Evolutionary conservation across 2,329 filamentous ascomycete genomes (phyloP), one percentile per base, ranked within the genome.

Genomic region (Trichophyton mentagrophytes): DNA sequence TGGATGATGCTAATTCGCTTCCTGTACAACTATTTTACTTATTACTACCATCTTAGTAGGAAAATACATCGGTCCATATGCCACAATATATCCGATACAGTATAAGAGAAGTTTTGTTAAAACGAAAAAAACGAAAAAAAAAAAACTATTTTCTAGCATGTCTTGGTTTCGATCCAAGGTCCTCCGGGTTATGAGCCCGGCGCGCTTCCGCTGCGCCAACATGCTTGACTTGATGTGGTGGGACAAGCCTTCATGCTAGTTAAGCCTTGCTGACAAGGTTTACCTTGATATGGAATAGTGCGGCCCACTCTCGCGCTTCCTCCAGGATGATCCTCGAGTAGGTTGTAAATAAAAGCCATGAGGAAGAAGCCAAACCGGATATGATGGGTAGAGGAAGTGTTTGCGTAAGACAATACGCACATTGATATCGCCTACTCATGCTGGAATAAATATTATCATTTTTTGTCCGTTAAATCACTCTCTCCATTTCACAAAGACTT

Each of bases 401-500:
- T 30, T 30, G 27, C 1, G 27, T 7, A 30, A 30, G 27, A 30
- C 27, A 2, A 6, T 30, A 30, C 7, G 27, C 6, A 38, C 11
- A 13, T 38, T 38, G 11, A 13, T 38, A 4, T 9, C 33, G 3
- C 11, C 9, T 38, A 13, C 8, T 13, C 2, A 38, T 13, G 3
- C 9, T 38, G 11, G 9, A 44, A 17, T 44, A n/a, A 17, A 6
- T 17, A n/a, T 3, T 44, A n/a, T 44, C 3, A 15, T 17, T n/a
- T n/a, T 30, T 2, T 7, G 27, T 30, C 27, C 0, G 1, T 30
- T 17, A 20, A 2, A 5, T 74, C 65, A 79, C 70, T 89, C 84
- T 71, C 88, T 84, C 88, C 88, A 92, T 71, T 87, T 83, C 57
- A 92, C 83, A 67, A 85, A 82, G 20, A 92, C 88, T 73, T 90